A percentile compares a stretch with the other conserved stretches of the same genome.
These are phyloP conservation scores for Diutina sp. DNA, from an alignment of 1,139 yeast species.

Conservation along the genomic window DNA sequence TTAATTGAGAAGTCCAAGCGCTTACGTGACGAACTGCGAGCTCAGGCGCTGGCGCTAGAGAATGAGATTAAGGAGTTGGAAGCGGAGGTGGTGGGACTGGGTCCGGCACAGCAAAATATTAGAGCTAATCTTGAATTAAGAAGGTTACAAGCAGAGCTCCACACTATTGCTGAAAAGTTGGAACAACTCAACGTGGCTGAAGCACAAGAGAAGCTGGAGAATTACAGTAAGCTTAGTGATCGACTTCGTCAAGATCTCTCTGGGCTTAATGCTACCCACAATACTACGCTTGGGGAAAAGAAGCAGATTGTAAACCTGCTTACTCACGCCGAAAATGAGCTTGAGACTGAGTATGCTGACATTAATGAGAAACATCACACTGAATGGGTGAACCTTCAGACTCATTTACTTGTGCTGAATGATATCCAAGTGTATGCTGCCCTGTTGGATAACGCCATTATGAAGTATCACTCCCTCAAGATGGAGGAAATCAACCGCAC, in stretches of 20 bases:
- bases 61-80: slow-evolving; percentile 13
- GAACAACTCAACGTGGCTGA: slow-evolving; percentile 31
- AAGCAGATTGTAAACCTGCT: slow-evolving; percentile 74
- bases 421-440: slow-evolving; percentile 75
- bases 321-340: slow-evolving; percentile 38
- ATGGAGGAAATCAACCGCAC: slow-evolving; percentile 89
- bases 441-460: slow-evolving; percentile 85
- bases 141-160: slow-evolving; percentile 16
- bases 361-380: slow-evolving; percentile 51
- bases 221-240: slow-evolving; percentile 49
- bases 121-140: slow-evolving; percentile 28
- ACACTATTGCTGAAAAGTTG: slow-evolving; percentile 16
- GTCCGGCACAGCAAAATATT: slow-evolving; percentile 23
- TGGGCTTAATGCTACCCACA: slow-evolving; percentile 49
- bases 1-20: slow-evolving; percentile 29
- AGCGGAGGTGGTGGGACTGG: slow-evolving; percentile 20
- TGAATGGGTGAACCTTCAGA: slow-evolving; percentile 68
- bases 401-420: slow-evolving; percentile 67
- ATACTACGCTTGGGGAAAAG: slow-evolving; percentile 76
- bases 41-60: slow-evolving; percentile 2
- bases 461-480: slow-evolving; percentile 83
- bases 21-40: not conserved
- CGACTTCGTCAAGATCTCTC: slow-evolving; percentile 43
- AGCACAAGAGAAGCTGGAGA: slow-evolving; percentile 53
- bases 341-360: slow-evolving; percentile 57